Evolutionary conservation across 306 rosid species (phyloP).

Genomic region (Prosopis cineraria): DNA sequence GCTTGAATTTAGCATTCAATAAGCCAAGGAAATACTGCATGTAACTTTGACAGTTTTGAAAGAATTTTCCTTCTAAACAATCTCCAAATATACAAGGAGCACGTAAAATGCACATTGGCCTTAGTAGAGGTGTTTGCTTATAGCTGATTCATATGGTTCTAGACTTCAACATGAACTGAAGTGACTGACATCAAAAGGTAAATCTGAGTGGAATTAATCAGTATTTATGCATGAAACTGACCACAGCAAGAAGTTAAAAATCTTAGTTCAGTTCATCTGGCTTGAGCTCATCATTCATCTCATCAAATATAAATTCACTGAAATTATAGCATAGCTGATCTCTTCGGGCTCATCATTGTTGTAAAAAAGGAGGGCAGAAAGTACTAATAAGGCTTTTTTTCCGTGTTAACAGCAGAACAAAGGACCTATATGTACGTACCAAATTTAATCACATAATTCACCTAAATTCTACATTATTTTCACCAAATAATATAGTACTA

Average conservation of each 20-base stretch:
- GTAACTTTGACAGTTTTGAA: not conserved
- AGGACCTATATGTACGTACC: not conserved
- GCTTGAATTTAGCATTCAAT: not conserved
- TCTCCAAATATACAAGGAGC: not conserved
- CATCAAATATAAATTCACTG: not conserved
- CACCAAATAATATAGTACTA: slow-evolving; percentile 10
- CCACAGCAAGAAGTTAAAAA: not conserved
- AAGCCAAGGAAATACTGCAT: not conserved
- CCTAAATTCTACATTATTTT: slow-evolving; percentile 9
- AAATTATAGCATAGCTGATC: not conserved
- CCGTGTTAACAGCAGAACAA: not conserved
- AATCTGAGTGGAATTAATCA: not conserved
- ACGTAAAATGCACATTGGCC: not conserved
- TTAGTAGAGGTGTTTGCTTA: not conserved
- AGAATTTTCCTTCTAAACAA: not conserved
- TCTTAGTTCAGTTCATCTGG: not conserved
- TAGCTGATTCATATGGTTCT: not conserved
- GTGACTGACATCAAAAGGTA: too few relatives aligned
- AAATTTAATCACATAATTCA: not conserved
- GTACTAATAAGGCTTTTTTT: not conserved
- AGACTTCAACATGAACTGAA: not conserved
- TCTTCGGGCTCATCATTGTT: not conserved
- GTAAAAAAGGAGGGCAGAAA: not conserved
- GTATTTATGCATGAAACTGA: not conserved
- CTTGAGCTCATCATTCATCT: not conserved